Conservation (phyloP, 176 grass and related monocot species). For the Elymus sibiricus region DNA sequence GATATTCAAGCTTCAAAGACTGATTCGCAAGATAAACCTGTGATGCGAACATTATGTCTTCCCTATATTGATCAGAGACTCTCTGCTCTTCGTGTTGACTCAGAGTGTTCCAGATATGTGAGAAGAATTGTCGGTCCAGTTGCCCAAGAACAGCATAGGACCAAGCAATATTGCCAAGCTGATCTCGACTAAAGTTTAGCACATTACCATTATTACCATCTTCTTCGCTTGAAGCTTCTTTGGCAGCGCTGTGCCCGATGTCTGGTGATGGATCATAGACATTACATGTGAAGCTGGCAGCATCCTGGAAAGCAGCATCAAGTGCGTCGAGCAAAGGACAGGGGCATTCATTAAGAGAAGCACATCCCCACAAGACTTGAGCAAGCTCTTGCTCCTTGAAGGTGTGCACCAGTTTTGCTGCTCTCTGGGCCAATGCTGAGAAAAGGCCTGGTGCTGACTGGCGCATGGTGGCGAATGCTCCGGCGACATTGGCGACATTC, state of each 20-base stretch:
- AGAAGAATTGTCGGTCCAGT: constrained; percentile 75
- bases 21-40: constrained; percentile 93
- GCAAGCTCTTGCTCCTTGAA: constrained; percentile 84
- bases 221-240: constrained; percentile 21
- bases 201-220: neutral
- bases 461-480: constrained; percentile 87
- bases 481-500: constrained; percentile 79
- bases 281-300: constrained; percentile 16
- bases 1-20: constrained; percentile 74
- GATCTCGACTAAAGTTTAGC: constrained; percentile 76
- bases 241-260: neutral
- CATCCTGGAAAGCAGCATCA: constrained; percentile 52
- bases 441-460: constrained; percentile 74
- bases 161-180: constrained; percentile 88
- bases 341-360: constrained; percentile 61
- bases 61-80: constrained; percentile 76
- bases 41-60: constrained; percentile 92
- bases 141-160: constrained; percentile 84
- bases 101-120: constrained; percentile 55
- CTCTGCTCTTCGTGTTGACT: constrained; percentile 57
- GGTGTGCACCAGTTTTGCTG: constrained; percentile 45
- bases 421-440: constrained; percentile 40
- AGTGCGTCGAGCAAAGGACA: constrained; percentile 53
- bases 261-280: neutral
- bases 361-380: constrained; percentile 89